These are phyloP conservation scores for Cadophora sp. DNA, from an alignment of 2,329 filamentous ascomycete genomes.

Conservation along the genomic window DNA sequence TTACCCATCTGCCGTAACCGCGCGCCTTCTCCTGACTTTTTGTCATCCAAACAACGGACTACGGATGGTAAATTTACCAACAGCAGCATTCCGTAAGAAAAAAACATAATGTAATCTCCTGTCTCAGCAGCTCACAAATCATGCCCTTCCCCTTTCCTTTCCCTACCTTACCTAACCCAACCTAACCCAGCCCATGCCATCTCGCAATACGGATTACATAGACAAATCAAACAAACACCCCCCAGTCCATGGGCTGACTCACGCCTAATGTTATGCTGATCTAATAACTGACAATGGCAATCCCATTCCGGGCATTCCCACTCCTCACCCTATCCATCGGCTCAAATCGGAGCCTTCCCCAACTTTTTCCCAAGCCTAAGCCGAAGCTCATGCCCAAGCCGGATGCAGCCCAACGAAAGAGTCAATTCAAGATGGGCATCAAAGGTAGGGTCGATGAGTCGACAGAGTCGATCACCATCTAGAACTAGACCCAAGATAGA, in stretches of 20 bases:
- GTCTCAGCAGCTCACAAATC: slow-evolving; percentile 17
- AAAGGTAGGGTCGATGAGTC: background rate
- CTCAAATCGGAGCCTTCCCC: slow-evolving; percentile 19
- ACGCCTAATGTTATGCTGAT: background rate
- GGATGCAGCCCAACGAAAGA: background rate
- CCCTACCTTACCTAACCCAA: no score
- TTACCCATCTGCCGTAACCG: slow-evolving; percentile 14
- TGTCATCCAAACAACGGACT: no score
- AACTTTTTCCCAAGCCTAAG: background rate
- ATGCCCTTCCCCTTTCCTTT: background rate
- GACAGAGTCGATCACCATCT: background rate
- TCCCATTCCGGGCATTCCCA: slow-evolving; percentile 24
- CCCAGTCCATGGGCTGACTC: slow-evolving; percentile 13
- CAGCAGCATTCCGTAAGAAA: no score
- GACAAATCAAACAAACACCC: background rate
- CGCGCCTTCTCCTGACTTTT: slow-evolving; percentile 13
- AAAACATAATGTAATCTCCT: background rate
- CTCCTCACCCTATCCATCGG: background rate
- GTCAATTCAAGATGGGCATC: background rate
- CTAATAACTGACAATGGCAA: background rate
- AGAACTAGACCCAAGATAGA: slow-evolving; percentile 19
- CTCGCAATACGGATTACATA: no score
- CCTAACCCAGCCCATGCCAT: no score
- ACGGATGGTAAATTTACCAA: no score
- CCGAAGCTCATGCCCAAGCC: background rate